Base-by-base conservation (phyloP, 331 rosid species). In the Malus hybrid region DNA sequence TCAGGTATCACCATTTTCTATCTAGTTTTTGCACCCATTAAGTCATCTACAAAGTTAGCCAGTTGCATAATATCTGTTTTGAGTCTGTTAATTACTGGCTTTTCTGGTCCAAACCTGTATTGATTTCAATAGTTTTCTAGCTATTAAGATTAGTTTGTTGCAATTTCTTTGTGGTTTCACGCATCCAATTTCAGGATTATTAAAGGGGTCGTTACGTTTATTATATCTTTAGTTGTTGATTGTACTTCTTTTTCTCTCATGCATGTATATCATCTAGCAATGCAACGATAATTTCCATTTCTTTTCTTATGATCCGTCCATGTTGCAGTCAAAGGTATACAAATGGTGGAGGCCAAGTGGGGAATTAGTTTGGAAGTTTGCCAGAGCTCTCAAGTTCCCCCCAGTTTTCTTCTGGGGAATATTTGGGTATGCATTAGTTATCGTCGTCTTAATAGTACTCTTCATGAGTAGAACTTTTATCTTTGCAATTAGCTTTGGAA, bases 321-420 rank as follows among this genome's bases (percentile, higher is more conserved):
- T 83, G 80, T 44, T 73, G 57, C 76, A 93, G 97, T 90, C 97
- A 77, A 67, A 85, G 69, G 82, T 87, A 78, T 93, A 88, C 76
- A 86, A 83, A 52, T 93, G 98, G 98, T 93, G 96, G 97, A 93
- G 86, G 83, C 97, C 97, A 36, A 70, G 88, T 33, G 97, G 96
- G 81, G 83, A 88, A 79, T 29, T 90, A 13, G 64, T 86, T 76
- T 86, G 81, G 80, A 88, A 85, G 79, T 71, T 90, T 65, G 81
- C 96, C 12, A 85, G 98, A 80, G 88, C 87, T 69, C 82, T 93
- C 82, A 93, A 78, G 85, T 91, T 93, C 88, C 73, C 93, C 55
- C 98, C 97, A 28, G 65, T 93, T 66, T 81, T 66, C 72, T 93
- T 90, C 74, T 91, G 96, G 98, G 98, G 98, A 81, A 63, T 91